Evolutionary conservation across 257 asterid genomes (phyloP).

Genomic region (Solanum sparsipilum): DNA sequence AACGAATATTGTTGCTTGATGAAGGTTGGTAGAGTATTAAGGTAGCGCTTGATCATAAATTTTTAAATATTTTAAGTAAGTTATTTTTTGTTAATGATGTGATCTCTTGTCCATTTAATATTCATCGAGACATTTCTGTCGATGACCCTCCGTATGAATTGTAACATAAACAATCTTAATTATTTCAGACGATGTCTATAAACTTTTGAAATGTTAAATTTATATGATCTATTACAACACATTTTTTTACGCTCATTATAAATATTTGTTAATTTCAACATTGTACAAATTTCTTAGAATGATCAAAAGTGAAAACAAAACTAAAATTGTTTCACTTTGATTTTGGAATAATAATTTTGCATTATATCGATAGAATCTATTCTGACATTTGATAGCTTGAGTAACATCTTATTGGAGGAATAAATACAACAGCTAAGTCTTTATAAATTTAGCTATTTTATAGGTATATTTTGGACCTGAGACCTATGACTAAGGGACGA

Average conservation of each 20-base stretch:
- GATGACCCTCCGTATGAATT: too few relatives aligned
- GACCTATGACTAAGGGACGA: background rate
- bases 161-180: background rate
- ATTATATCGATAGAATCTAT: background rate
- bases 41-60: too few relatives aligned
- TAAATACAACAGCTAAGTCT: background rate
- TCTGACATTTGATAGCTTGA: background rate
- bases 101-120: background rate
- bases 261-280: background rate
- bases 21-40: background rate
- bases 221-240: background rate
- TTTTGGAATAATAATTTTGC: background rate
- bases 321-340: too few relatives aligned
- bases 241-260: background rate
- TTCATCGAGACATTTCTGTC: background rate
- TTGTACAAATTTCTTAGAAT: background rate
- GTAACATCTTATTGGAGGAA: background rate
- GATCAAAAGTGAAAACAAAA: background rate
- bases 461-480: background rate
- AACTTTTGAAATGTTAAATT: background rate
- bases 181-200: background rate
- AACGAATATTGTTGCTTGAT: background rate
- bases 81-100: background rate
- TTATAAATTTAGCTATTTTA: too few relatives aligned
- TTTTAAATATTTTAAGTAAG: too few relatives aligned